phyloP scores from a whole-genome alignment of 495 filamentous ascomycete species.

The Durotheca rogersii region DNA sequence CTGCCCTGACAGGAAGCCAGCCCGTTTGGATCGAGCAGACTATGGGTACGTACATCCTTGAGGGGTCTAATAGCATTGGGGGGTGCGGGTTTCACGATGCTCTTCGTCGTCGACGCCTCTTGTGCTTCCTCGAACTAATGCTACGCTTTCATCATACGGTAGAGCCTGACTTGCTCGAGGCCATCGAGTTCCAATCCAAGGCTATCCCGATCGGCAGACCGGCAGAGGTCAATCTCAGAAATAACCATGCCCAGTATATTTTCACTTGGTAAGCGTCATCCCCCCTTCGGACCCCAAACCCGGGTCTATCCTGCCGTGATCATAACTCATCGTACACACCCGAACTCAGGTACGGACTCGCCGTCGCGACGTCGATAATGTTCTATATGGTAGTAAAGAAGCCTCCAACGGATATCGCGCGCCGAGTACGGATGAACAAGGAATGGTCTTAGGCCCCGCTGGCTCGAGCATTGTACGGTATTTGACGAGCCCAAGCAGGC shows the following conservation, averaged over 20 bases:
- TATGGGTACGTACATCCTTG: conserved; percentile 67
- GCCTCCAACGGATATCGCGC: conserved; percentile 69
- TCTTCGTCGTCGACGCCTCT: neutral
- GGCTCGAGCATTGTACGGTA: too few relatives aligned
- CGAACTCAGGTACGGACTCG: conserved; percentile 76
- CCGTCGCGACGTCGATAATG: conserved; percentile 87
- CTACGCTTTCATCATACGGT: conserved; percentile 11
- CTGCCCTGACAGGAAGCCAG: conserved; percentile 76
- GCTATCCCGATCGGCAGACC: conserved; percentile 93
- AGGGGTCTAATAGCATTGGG: neutral
- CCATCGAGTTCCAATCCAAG: conserved; percentile 67
- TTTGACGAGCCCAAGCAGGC: too few relatives aligned
- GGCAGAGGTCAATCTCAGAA: conserved; percentile 88
- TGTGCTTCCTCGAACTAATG: conserved; percentile 10
- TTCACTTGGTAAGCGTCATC: conserved; percentile 80
- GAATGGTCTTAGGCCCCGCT: conserved; percentile 64
- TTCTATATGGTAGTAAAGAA: conserved; percentile 89
- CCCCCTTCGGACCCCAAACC: neutral
- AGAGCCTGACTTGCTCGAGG: conserved; percentile 76
- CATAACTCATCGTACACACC: conserved; percentile 13
- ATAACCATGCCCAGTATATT: conserved; percentile 97
- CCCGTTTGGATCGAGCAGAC: conserved; percentile 95
- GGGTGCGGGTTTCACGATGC: neutral
- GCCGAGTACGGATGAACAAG: conserved; percentile 76
- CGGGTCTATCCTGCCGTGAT: conserved; percentile 2